Conservation (phyloP, 805 yeast genomes). For the Yamadazyma kitorensis region DNA sequence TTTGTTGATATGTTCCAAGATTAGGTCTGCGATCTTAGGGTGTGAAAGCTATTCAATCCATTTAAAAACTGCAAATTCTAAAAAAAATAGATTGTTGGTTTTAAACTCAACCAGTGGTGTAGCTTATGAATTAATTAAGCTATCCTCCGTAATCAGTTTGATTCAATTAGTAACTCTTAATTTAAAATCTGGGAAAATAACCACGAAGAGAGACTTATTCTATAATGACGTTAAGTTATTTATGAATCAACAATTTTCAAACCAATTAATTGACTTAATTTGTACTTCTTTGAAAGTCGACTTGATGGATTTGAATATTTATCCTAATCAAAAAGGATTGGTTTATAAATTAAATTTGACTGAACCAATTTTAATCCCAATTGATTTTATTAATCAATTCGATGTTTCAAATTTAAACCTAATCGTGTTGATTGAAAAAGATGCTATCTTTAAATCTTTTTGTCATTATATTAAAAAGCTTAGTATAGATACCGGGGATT, state of each 20-base stretch:
- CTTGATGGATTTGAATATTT: conserved; percentile 40
- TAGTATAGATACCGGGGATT: neutral
- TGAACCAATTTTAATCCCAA: conserved; percentile 22
- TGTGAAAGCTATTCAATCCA: no score
- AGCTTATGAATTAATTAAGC: conserved; percentile 3
- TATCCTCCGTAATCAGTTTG: neutral
- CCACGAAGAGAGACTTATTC: conserved; percentile 56
- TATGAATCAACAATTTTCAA: conserved; percentile 40
- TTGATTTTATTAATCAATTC: neutral
- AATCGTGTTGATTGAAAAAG: conserved; percentile 36
- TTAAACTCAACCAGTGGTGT: conserved; percentile 2
- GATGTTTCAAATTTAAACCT: neutral
- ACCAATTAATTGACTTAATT: conserved; percentile 36
- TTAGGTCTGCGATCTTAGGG: no score
- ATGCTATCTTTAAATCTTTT: conserved; percentile 37
- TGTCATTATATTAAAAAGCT: conserved; percentile 2
- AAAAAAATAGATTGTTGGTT: no score
- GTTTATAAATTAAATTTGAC: conserved; percentile 27
- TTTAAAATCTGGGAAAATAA: conserved; percentile 8
- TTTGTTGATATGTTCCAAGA: no score
- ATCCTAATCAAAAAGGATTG: conserved; percentile 57
- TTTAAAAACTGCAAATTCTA: no score
- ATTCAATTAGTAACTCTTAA: conserved; percentile 2
- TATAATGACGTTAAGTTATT: conserved; percentile 57
- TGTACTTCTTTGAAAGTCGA: conserved; percentile 36